Base-by-base conservation (phyloP, 345 rosid genomes). In the Heritiera fomes region DNA sequence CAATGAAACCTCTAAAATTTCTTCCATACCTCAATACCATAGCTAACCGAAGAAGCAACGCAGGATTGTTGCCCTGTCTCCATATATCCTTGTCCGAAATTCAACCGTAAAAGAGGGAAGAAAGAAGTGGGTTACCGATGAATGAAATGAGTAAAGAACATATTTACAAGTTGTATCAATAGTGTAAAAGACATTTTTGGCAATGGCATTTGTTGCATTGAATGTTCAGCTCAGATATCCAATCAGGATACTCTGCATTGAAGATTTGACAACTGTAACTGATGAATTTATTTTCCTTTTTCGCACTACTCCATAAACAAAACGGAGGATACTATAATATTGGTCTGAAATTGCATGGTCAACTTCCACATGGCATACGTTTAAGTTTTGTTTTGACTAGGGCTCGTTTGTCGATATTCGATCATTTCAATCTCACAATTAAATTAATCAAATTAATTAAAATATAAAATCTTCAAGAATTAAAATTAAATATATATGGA, bases 1-100 rank as follows among this genome's bases (percentile, higher is more conserved):
- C 23, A 2, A 34, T 34, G 38, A 34, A 34, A 34, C 38, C 38
- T 34, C 3, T 34, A 34, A 34, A 49, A 71, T 71, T 28, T 7
- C 43, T 30, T 13, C 61, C 28, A 23, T 73, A 73, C 76, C 65
- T 73, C 46, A n/a, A 56, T 10, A 8, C 12, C 76, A 40, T 55
- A 2, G 64, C 18, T 20, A 56, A 53, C 32, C 10, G 65, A 55
- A 73, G 63, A 73, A 55, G 50, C 18, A 34, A n/a, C 18, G 17
- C 64, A 11, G 63, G 76, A 41, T 73, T 34, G 63, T 38, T 41
- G 65, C 6, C 46, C 40, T 73, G 49, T 73, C 50, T 40, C 63
- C 76, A 73, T 56, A 6, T 52, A 13, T 7, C 23, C 32, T 41
- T 17, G 23, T 66, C 46, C 11, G 18, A 38, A 38, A 58, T 56